Evolutionary conservation across 495 filamentous ascomycete species (phyloP), one percentile per base, ranked within the genome.

Genomic region (Chaetomidium leptoderma): DNA sequence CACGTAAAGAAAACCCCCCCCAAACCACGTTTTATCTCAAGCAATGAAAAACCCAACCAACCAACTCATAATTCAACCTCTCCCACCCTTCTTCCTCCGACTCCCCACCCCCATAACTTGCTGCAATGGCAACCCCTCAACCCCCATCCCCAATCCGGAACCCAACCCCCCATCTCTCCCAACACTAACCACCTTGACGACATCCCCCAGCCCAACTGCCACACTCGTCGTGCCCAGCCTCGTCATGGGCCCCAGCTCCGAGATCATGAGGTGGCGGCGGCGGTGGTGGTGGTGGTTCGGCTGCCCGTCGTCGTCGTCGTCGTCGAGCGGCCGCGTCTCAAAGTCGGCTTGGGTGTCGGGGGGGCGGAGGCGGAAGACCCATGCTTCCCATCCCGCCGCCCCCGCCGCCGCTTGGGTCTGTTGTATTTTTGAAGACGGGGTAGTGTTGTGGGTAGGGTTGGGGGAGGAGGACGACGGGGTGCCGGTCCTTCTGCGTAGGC

Each of bases 311-410:
- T 70, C 62, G n/a, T 69, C 65, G 13, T 69, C 66, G 17, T 61
- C 47, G 21, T 72, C 67, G 16, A 79, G 66, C 11, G 70, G 71
- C 11, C 53, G 49, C 0, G 70, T 71, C 53, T 79, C 76, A 60
- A 72, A 71, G 19, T 68, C 64, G 21, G 70, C 61, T 14, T 64
- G 64, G 26, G 60, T 53, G 37, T 72, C 72, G 13, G 70, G n/a
- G n/a, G n/a, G 72, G 55, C 72, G 71, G 14, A 40, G 49, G 21
- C 80, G 78, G 48, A 87, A 74, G 10, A 77, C 80, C 83, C 85
- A 90, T 2, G 80, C 81, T 65, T 89, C 85, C 85, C 85, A 90
- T n/a, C n/a, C n/a, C n/a, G n/a, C n/a, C n/a, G n/a, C n/a, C n/a
- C n/a, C n/a, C n/a, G n/a, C n/a, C n/a, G n/a, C n/a, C n/a, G n/a